phyloP scores from a whole-genome alignment of 225 moss, liverwort and hornwort genomes.

The Marchantia paleacea region DNA sequence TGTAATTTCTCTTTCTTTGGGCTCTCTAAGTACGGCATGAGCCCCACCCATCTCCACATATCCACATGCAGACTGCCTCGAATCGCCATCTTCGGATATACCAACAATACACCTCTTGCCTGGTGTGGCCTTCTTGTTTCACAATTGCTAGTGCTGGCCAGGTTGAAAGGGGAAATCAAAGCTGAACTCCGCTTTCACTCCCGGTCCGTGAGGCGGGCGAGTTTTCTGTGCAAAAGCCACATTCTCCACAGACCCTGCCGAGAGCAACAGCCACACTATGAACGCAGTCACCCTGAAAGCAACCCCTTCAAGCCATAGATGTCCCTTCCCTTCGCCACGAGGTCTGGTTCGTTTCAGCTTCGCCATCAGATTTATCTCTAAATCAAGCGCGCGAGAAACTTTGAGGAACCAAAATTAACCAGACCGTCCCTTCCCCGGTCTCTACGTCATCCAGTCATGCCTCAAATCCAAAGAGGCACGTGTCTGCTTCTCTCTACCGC shows the following conservation, averaged over 20 bases:
- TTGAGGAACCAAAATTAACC: not conserved
- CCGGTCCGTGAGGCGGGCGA: not conserved
- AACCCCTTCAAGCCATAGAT: slow-evolving; percentile 11
- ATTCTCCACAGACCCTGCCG: slow-evolving; percentile 8
- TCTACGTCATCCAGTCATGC: not conserved
- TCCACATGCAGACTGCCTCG: slow-evolving; percentile 14
- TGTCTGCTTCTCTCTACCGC: slow-evolving; percentile 10
- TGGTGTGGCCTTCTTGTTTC: not conserved
- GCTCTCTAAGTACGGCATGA: not conserved
- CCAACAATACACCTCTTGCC: not conserved
- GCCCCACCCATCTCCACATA: slow-evolving; percentile 26
- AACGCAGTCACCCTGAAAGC: slow-evolving; percentile 22
- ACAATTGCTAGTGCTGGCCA: not conserved
- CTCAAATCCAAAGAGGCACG: slow-evolving; percentile 13
- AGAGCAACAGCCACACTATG: slow-evolving; percentile 18
- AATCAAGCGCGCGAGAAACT: not conserved
- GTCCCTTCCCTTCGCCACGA: not conserved
- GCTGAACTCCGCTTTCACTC: slow-evolving; percentile 14
- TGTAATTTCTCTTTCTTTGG: too few relatives aligned
- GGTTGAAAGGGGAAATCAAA: slow-evolving; percentile 8
- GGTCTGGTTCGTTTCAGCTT: slow-evolving; percentile 9
- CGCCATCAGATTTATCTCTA: not conserved
- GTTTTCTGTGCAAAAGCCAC: slow-evolving; percentile 11
- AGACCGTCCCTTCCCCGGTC: not conserved
- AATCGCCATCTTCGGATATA: slow-evolving; percentile 9